Percentiles rank a stretch among this genome's conserved stretches.
These are phyloP conservation scores for Vachellia pachyceras DNA, from an alignment of 306 rosid species.

Conservation along the genomic window DNA sequence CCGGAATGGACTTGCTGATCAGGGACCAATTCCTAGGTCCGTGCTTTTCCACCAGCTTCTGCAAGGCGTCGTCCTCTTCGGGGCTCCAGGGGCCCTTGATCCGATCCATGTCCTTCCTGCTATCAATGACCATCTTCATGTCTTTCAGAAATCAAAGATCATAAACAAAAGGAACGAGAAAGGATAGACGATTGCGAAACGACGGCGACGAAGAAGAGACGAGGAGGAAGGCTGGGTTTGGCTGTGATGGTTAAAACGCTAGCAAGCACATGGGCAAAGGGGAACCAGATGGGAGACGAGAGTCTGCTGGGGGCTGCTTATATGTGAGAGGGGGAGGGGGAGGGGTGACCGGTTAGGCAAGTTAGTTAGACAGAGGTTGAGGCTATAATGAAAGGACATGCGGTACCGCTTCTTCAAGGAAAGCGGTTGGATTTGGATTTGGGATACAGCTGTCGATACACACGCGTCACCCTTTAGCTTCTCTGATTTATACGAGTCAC, in stretches of 20 bases:
- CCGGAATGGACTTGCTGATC: slow-evolving; percentile 84
- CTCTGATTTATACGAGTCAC: slow-evolving; percentile 42
- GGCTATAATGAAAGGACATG: neutral
- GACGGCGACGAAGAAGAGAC: too few relatives aligned
- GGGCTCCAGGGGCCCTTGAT: slow-evolving; percentile 99
- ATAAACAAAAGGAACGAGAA: neutral
- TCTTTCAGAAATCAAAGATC: neutral
- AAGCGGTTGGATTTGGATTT: slow-evolving; percentile 61
- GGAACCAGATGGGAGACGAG: neutral
- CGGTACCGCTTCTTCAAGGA: slow-evolving; percentile 58
- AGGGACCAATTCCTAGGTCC: slow-evolving; percentile 91
- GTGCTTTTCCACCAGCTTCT: slow-evolving; percentile 70
- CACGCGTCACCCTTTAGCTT: slow-evolving; percentile 70
- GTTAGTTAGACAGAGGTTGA: slow-evolving; percentile 41
- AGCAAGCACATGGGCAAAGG: neutral
- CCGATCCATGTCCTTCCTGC: slow-evolving; percentile 75
- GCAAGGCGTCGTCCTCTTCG: slow-evolving; percentile 80
- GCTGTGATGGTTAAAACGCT: neutral
- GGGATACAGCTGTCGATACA: slow-evolving; percentile 87
- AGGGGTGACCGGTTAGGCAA: slow-evolving; percentile 64
- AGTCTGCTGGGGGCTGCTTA: slow-evolving; percentile 27
- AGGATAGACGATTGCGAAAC: neutral
- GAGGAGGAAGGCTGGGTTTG: neutral
- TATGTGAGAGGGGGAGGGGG: slow-evolving; percentile 34
- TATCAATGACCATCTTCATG: slow-evolving; percentile 42